Evolutionary conservation across 2,329 filamentous ascomycete genomes (phyloP), one percentile per base, ranked within the genome.

Genomic region (Fusarium brevicatenulatum): DNA sequence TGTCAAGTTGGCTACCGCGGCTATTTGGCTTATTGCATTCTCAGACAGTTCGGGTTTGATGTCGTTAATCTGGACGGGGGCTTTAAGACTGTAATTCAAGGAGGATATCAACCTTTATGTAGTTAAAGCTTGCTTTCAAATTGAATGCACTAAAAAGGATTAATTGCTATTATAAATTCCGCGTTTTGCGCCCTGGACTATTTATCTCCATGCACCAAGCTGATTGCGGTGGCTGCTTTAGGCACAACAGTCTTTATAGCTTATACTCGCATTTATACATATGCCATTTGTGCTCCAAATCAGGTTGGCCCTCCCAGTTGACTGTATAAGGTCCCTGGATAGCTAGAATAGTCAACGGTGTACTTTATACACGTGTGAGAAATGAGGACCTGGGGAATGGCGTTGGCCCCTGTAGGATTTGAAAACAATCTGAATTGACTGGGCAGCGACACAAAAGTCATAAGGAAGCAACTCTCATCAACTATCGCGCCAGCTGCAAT

Each of bases 121-220:
- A 25, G 43, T 12, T 28, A 4, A 28, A 13, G 18, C 8, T 25
- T 46, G 23, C 1, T 42, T 16, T 16, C 11, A 9, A 46, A 6
- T 28, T 44, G 0, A 13, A 6, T 46, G 2, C 13, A 25, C 15
- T 0, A 25, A 18, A 16, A 25, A 6, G 15, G 42, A 23, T 9
- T 1, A 4, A 18, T 25, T 18, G 9, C 2, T 25, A 6, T 25
- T 8, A 5, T 18, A 4, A 23, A 18, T 23, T 23, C 40, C 16
- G 9, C 1, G 15, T 16, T 23, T 4, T 7, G 9, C n/a, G 13
- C 9, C 40, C 16, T 23, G n/a, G 23, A 18, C 19, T 19, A 7
- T 25, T 2, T 18, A 18, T 8, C 42, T 43, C n/a, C 9, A 18
- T 15, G 12, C 4, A 23, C 21, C 19, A 40, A 40, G 11, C 37